A percentile compares a stretch with the other conserved stretches of the same genome.
These are phyloP conservation scores for Tetrastigma voinierianum DNA, from an alignment of 164 flowering plant species.

Conservation along the genomic window DNA sequence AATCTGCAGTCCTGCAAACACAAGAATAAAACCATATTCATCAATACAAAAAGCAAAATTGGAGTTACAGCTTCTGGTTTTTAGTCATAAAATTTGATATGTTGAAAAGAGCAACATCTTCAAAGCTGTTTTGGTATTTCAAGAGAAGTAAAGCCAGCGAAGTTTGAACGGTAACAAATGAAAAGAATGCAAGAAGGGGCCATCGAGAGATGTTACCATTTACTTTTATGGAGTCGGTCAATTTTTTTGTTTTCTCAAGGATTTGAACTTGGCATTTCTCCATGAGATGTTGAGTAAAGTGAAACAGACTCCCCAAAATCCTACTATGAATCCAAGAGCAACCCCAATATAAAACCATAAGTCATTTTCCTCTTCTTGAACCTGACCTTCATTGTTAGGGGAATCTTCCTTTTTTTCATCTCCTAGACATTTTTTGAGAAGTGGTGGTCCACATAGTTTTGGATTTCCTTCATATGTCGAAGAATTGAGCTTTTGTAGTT, in stretches of 20 bases:
- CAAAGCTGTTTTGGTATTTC: too few species aligned
- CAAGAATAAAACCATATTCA: too few species aligned
- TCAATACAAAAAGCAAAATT: too few species aligned
- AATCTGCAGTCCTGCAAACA: too few species aligned
- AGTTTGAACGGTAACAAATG: too few species aligned
- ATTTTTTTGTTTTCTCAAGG: background rate
- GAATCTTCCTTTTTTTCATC: background rate
- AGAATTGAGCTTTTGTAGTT: slow-evolving; percentile 2
- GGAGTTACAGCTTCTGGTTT: too few species aligned
- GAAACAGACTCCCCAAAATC: slow-evolving; percentile 7
- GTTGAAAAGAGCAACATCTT: too few species aligned
- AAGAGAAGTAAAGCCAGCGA: too few species aligned
- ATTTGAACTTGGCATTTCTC: background rate
- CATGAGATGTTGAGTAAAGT: slow-evolving; percentile 1
- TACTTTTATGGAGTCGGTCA: background rate
- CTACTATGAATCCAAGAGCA: background rate
- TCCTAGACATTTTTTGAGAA: background rate
- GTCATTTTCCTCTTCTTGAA: background rate
- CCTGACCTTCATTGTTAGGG: background rate
- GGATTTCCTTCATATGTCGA: slow-evolving; percentile 7
- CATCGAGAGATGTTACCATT: too few species aligned
- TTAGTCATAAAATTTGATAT: too few species aligned
- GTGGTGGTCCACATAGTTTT: slow-evolving; percentile 7
- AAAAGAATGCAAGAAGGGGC: too few species aligned
- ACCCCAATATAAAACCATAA: background rate